These are phyloP conservation scores for Ogataea trehaloabstinens DNA, from an alignment of 805 yeast genomes.

Conservation along the genomic window DNA sequence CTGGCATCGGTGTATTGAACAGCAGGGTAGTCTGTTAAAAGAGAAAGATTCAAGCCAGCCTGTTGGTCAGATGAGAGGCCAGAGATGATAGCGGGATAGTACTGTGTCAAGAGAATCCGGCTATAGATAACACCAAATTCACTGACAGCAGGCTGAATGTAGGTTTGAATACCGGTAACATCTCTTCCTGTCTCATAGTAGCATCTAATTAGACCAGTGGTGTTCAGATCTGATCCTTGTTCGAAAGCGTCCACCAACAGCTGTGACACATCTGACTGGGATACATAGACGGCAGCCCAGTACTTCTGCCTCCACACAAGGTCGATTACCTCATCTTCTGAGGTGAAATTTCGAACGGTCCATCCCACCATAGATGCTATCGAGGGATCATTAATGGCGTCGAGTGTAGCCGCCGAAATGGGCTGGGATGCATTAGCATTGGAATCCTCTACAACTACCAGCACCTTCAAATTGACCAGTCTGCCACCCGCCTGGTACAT, in stretches of 20 bases:
- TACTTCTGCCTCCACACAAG: conserved; percentile 52
- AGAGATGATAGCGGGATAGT: conserved; percentile 31
- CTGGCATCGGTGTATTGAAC: conserved; percentile 38
- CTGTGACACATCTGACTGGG: conserved; percentile 42
- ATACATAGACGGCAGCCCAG: conserved; percentile 63
- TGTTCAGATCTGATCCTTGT: conserved; percentile 30
- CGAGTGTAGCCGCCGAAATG: conserved; percentile 30
- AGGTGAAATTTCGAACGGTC: conserved; percentile 30
- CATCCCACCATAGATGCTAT: conserved; percentile 34
- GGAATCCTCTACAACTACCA: conserved; percentile 39
- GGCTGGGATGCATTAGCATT: conserved; percentile 21
- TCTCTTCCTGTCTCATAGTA: conserved; percentile 67
- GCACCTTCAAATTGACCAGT: conserved; percentile 34
- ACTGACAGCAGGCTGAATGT: conserved; percentile 43
- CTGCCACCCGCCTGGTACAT: conserved; percentile 33
- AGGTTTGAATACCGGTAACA: conserved; percentile 43
- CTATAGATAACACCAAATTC: conserved; percentile 34
- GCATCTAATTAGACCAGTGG: conserved; percentile 22
- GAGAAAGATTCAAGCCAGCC: conserved; percentile 18
- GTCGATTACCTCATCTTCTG: conserved; percentile 38
- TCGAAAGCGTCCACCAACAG: conserved; percentile 39
- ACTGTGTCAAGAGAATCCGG: conserved; percentile 10
- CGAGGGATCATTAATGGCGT: conserved; percentile 13
- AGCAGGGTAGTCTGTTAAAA: conserved; percentile 22
- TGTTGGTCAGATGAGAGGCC: conserved; percentile 25